Conservation (phyloP, 257 asterid genomes). For the Solanum bukasovii region DNA sequence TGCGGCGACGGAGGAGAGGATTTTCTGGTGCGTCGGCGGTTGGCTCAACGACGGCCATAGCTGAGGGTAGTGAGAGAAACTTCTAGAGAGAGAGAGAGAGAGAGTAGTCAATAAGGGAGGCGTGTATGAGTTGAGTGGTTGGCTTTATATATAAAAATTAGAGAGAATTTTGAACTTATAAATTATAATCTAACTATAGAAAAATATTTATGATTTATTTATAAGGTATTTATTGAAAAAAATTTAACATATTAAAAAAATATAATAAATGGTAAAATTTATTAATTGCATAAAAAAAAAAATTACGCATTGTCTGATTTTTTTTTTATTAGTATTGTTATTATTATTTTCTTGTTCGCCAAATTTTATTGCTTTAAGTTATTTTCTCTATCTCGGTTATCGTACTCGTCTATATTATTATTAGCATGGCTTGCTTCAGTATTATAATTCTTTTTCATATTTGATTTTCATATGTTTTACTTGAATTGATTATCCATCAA, state of each 20-base stretch:
- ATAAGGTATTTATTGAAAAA: neutral
- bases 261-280: no score
- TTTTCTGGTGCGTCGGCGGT: slow-evolving; percentile 8
- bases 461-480: neutral
- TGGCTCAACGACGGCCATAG: slow-evolving; percentile 28
- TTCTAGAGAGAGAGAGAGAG: neutral
- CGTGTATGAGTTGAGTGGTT: neutral
- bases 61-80: neutral
- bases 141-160: neutral
- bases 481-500: neutral
- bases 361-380: neutral
- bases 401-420: neutral
- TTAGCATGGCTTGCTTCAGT: accelerated
- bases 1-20: slow-evolving; percentile 28
- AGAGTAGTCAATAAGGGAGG: neutral
- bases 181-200: neutral
- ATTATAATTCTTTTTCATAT: neutral
- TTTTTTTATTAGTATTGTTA: neutral
- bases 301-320: no score
- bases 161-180: neutral
- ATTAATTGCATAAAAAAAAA: no score
- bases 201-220: neutral
- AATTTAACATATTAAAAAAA: no score
- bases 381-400: neutral
- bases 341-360: neutral